Percentiles rank a stretch among this genome's conserved stretches.
These are phyloP conservation scores for Nicotiana noctiflora DNA, from an alignment of 257 asterid species.

Conservation along the genomic window DNA sequence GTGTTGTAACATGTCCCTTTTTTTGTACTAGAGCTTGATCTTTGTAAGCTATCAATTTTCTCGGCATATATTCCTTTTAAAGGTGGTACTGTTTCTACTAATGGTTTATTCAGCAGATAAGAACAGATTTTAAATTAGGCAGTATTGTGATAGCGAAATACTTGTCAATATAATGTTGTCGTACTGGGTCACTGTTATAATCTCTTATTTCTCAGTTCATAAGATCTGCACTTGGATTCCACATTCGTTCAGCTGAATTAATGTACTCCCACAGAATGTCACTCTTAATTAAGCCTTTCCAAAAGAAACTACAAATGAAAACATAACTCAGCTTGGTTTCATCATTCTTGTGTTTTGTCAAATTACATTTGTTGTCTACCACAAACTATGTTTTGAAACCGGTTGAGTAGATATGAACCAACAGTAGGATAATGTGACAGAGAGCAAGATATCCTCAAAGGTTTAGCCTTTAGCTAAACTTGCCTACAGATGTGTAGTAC, in stretches of 20 bases:
- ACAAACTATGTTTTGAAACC: neutral
- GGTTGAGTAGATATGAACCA: neutral
- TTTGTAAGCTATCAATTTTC: neutral
- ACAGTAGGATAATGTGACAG: too few species aligned
- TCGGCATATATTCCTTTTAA: neutral
- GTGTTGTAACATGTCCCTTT: neutral
- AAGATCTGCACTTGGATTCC: neutral
- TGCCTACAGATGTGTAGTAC: neutral
- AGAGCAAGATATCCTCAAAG: neutral
- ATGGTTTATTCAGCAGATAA: too few species aligned
- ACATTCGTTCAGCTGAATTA: neutral
- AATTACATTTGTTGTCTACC: neutral
- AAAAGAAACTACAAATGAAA: neutral
- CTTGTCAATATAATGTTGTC: too few species aligned
- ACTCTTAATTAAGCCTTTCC: neutral
- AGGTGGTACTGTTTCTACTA: too few species aligned
- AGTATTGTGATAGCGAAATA: too few species aligned
- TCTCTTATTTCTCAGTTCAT: too few species aligned
- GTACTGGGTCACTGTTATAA: too few species aligned
- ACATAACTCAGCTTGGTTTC: neutral
- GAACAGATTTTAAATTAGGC: too few species aligned
- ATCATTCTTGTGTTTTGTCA: neutral
- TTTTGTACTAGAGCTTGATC: slow-evolving; percentile 1
- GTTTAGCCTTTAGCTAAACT: neutral
- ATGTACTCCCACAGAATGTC: neutral